Evolutionary conservation across 768 basidiomycete genomes (phyloP).

Genomic region (Rhodotorula graminis): DNA sequence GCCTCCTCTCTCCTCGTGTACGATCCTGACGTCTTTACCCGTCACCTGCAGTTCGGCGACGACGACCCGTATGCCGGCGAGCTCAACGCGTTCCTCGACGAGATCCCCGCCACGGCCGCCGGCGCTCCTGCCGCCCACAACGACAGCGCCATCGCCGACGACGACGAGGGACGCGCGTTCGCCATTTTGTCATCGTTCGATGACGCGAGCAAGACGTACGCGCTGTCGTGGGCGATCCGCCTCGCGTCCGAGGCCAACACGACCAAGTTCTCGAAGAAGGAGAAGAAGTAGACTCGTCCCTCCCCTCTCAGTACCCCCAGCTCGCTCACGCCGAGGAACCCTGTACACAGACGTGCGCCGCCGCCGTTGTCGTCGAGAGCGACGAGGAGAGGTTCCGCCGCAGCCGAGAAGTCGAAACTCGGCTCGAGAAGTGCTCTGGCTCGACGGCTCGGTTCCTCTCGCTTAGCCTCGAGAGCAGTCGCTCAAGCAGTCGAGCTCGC

Average conservation of each 20-base stretch:
- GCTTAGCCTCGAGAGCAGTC: no score
- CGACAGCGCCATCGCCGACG: slow-evolving; percentile 39
- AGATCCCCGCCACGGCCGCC: slow-evolving; percentile 7
- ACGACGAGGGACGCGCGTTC: slow-evolving; percentile 24
- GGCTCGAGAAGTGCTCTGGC: no score
- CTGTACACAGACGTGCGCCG: no score
- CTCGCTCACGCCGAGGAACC: no score
- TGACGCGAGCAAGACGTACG: slow-evolving; percentile 43
- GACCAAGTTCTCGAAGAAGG: slow-evolving; percentile 24
- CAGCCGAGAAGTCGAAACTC: no score
- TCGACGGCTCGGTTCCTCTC: no score
- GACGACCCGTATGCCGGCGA: slow-evolving; percentile 39
- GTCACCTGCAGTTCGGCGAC: slow-evolving; percentile 5
- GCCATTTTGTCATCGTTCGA: slow-evolving; percentile 36
- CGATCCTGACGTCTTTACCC: background rate
- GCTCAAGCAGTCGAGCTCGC: no score
- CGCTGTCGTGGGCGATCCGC: slow-evolving; percentile 41
- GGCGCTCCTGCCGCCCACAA: background rate
- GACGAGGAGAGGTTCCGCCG: no score
- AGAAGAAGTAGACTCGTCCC: slow-evolving; percentile 1
- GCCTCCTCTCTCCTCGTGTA: background rate
- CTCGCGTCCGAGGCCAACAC: slow-evolving; percentile 33
- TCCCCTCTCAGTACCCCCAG: background rate
- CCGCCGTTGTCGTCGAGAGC: no score
- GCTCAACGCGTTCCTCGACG: slow-evolving; percentile 39